Conservation (phyloP, 306 rosid genomes). For the Glycine tomentella region DNA sequence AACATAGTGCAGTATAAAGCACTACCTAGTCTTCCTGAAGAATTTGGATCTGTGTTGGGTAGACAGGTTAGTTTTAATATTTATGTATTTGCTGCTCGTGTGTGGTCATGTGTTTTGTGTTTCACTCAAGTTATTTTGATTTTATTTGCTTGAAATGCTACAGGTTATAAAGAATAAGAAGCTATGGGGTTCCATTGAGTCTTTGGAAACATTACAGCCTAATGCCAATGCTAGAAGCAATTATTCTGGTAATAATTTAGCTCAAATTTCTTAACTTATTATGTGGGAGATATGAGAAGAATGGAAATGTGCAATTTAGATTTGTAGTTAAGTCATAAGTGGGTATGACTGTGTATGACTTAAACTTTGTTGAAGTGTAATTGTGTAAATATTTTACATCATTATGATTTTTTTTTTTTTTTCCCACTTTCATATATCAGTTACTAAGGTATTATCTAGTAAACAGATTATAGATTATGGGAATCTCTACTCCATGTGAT, state of each 20-base stretch:
- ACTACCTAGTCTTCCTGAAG: slow-evolving; percentile 59
- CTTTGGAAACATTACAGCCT: slow-evolving; percentile 82
- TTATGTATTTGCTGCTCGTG: neutral
- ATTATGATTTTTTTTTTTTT: slow-evolving; percentile 19
- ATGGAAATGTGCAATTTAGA: slow-evolving; percentile 24
- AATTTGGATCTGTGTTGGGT: slow-evolving; percentile 61
- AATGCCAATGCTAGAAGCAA: slow-evolving; percentile 75
- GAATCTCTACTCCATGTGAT: slow-evolving; percentile 15
- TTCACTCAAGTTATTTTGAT: slow-evolving; percentile 10
- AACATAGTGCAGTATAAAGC: slow-evolving; percentile 70
- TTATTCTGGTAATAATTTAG: slow-evolving; percentile 70
- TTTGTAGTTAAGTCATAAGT: slow-evolving; percentile 28
- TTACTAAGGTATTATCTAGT: slow-evolving; percentile 2
- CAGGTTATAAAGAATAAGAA: slow-evolving; percentile 76
- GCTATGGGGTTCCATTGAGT: slow-evolving; percentile 78
- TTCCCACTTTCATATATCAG: slow-evolving; percentile 20
- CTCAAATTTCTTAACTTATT: slow-evolving; percentile 16
- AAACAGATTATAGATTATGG: slow-evolving; percentile 25
- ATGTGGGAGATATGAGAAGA: slow-evolving; percentile 29
- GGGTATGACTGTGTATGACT: neutral
- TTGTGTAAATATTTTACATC: slow-evolving; percentile 25
- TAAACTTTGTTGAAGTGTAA: slow-evolving; percentile 11
- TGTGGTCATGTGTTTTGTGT: slow-evolving; percentile 20
- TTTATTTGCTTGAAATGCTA: slow-evolving; percentile 28
- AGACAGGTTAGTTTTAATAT: slow-evolving; percentile 62